Percentiles rank a stretch among this genome's conserved stretches.
These are phyloP conservation scores for Arthrobotrys entomopaga DNA, from an alignment of 2,329 filamentous ascomycete species.

Conservation along the genomic window DNA sequence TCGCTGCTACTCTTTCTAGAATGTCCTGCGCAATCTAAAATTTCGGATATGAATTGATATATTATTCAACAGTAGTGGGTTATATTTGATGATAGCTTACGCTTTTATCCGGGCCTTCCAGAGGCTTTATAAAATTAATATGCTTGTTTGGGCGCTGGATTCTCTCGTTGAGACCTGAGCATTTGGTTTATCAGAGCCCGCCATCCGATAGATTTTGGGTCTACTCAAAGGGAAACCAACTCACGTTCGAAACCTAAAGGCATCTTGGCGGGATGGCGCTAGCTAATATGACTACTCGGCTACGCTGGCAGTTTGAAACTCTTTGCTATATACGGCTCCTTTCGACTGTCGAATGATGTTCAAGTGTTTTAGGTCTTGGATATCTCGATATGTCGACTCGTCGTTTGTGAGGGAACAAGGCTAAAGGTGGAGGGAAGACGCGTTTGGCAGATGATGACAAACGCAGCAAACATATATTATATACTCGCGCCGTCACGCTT, in stretches of 20 bases:
- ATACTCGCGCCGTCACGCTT: slow-evolving; percentile 23
- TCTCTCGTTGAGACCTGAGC: slow-evolving; percentile 73
- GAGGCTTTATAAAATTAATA: slow-evolving; percentile 86
- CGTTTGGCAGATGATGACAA: slow-evolving; percentile 33
- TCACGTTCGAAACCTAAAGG: slow-evolving; percentile 58
- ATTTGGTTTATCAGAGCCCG: neutral
- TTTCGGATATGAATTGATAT: neutral
- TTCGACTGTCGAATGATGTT: neutral
- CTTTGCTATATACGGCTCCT: neutral
- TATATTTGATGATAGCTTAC: slow-evolving; percentile 6
- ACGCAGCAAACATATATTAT: slow-evolving; percentile 21
- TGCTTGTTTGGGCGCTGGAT: slow-evolving; percentile 78
- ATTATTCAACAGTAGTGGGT: neutral
- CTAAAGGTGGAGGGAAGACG: slow-evolving; percentile 22
- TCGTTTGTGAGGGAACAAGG: neutral
- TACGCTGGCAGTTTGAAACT: too few relatives aligned
- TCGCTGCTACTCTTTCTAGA: slow-evolving; percentile 79
- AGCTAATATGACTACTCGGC: neutral
- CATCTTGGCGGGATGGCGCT: slow-evolving; percentile 34
- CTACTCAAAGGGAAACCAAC: neutral
- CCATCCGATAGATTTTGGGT: neutral
- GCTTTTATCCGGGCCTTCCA: slow-evolving; percentile 72
- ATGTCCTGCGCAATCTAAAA: slow-evolving; percentile 71
- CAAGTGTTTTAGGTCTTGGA: neutral
- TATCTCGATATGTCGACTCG: neutral